These are phyloP conservation scores for Sanghuangporus baumii DNA, from an alignment of 1,284 basidiomycete genomes.

Conservation along the genomic window DNA sequence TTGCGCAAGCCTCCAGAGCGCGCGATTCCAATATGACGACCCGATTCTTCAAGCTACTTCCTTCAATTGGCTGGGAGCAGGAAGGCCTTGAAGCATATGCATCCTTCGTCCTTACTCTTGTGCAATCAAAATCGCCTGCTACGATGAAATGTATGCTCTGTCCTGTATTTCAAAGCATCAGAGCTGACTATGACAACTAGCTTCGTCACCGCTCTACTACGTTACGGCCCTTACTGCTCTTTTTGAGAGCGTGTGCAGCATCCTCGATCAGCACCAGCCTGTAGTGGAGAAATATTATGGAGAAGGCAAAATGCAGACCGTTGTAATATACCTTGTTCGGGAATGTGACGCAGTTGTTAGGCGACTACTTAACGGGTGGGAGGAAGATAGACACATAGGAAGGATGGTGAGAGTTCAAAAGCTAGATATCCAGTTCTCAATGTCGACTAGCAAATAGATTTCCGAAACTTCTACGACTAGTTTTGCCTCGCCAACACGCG, in stretches of 20 bases:
- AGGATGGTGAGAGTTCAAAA: slow-evolving; percentile 48
- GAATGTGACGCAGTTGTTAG: slow-evolving; percentile 86
- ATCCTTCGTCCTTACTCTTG: slow-evolving; percentile 87
- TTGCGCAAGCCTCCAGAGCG: slow-evolving; percentile 71
- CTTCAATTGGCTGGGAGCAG: slow-evolving; percentile 85
- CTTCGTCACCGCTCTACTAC: slow-evolving; percentile 86
- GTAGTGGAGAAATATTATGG: slow-evolving; percentile 99
- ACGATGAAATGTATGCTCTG: slow-evolving; percentile 68
- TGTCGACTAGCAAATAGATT: slow-evolving; percentile 23
- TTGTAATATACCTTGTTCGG: slow-evolving; percentile 72
- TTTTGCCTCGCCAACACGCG: slow-evolving; percentile 25
- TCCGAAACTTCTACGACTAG: slow-evolving; percentile 24
- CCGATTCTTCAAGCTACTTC: slow-evolving; percentile 96
- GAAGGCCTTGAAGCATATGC: slow-evolving; percentile 95
- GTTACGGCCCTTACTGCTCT: slow-evolving; percentile 82
- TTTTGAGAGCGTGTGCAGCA: slow-evolving; percentile 93
- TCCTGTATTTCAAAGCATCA: slow-evolving; percentile 9
- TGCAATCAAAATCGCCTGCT: slow-evolving; percentile 70
- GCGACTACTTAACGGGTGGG: slow-evolving; percentile 80
- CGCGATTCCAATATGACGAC: slow-evolving; percentile 85
- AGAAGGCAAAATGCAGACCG: slow-evolving; percentile 74
- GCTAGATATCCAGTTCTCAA: neutral
- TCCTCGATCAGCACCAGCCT: slow-evolving; percentile 96
- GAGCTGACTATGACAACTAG: slow-evolving; percentile 34
- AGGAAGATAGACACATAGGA: slow-evolving; percentile 76